These are phyloP conservation scores for Fusarium lyarnte DNA, from an alignment of 2,329 filamentous ascomycete species.

Conservation along the genomic window DNA sequence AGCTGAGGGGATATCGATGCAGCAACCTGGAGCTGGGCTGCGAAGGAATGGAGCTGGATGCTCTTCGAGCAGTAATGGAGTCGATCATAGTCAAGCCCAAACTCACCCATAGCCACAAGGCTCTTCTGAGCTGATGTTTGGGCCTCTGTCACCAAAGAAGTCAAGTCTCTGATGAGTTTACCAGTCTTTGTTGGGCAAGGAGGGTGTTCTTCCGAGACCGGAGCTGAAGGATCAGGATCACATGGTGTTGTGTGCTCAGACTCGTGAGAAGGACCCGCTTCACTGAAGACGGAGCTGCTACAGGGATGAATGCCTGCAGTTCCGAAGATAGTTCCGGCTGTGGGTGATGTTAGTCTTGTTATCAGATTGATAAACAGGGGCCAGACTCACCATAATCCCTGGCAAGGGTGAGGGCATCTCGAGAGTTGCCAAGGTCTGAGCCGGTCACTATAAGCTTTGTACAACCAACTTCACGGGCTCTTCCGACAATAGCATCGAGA, in stretches of 20 bases:
- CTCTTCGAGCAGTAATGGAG: constrained; percentile 82
- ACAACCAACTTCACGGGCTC: constrained; percentile 82
- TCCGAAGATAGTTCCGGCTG: constrained; percentile 83
- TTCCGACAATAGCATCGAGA: constrained; percentile 77
- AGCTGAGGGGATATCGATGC: constrained; percentile 74
- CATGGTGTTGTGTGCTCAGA: constrained; percentile 62
- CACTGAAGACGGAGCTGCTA: constrained; percentile 80
- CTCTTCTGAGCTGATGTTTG: constrained; percentile 54
- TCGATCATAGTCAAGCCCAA: constrained; percentile 96
- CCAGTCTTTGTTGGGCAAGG: constrained; percentile 57
- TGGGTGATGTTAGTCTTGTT: constrained; percentile 7
- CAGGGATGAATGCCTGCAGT: constrained; percentile 97
- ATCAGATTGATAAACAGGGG: constrained; percentile 4
- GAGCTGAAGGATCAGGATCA: constrained; percentile 61
- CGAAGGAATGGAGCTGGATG: constrained; percentile 86
- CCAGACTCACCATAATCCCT: constrained; percentile 73
- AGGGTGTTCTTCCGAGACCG: constrained; percentile 59
- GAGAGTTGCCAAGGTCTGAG: constrained; percentile 82
- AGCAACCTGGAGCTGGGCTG: constrained; percentile 81
- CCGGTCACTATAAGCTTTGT: constrained; percentile 93
- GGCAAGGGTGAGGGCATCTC: constrained; percentile 78
- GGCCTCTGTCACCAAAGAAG: constrained; percentile 68
- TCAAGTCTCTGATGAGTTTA: constrained; percentile 68
- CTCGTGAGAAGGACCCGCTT: constrained; percentile 55
- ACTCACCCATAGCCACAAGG: constrained; percentile 88